Evolutionary conservation across 768 basidiomycete species (phyloP), one percentile per base, ranked within the genome.

Genomic region (Nidula microcarpa): DNA sequence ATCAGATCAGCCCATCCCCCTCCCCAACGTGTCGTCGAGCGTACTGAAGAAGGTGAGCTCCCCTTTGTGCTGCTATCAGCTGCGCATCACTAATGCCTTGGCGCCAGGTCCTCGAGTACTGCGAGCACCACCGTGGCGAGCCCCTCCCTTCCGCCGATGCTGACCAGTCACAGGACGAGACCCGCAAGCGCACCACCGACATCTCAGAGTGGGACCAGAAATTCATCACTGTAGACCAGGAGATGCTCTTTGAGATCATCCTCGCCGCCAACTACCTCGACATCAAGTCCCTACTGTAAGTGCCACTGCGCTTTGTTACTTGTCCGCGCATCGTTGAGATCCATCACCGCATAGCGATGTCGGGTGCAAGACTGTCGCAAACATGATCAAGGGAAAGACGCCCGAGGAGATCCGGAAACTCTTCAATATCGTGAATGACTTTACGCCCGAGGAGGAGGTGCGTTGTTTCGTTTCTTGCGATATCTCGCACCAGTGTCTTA

Each of bases 331-430:
- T 33, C 44, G 18, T 18, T 51, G 3, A n/a, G 16, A 34, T 11
- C 16, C 3, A 11, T 2, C 7, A 4, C 14, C n/a, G 46, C 33
- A 47, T 59, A 96, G 94, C 60, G 95, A 97, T 65, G 93, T 97
- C 54, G 95, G 95, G 1, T 97, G 95, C 84, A 96, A 97, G 80
- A 97, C 94, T 3, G 95, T 97, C 4, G 97, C 97, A 11, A 98
- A 98, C 81, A 99, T 98, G 97, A 98, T 99, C 82, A 98, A 99
- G 78, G 97, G 97, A 34, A 99, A 99, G 83, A 96, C 95, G 3
- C 97, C 97, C 18, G 97, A 98, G 70, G 97, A 98, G 75, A 98
- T 99, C 61, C 88, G 96, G 54, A 98, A 98, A 66, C 83, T 98
- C 51, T 98, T 94, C 78, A 96, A 97, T 81, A 94, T 95, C 59